Evolutionary conservation across 2,329 filamentous ascomycete species (phyloP).

Genomic region (Colletotrichum kahawae): DNA sequence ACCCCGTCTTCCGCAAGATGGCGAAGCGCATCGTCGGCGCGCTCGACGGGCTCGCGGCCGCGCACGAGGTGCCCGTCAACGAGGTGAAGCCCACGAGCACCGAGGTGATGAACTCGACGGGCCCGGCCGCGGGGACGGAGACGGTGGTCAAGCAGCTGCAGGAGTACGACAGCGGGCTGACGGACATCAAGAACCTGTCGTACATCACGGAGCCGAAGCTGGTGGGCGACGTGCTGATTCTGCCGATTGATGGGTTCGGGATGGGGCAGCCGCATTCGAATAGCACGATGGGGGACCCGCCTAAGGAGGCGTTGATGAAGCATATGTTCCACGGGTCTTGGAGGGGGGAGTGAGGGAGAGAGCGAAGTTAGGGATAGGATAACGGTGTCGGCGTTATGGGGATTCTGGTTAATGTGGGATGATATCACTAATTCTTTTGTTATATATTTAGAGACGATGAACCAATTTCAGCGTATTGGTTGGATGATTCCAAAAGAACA

Average conservation of each 20-base stretch:
- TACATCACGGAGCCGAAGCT: constrained; percentile 19
- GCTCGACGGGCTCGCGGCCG: constrained; percentile 21
- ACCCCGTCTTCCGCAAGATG: constrained; percentile 33
- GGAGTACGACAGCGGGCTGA: constrained; percentile 23
- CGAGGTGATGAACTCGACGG: constrained; percentile 36
- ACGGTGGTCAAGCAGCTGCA: constrained; percentile 32
- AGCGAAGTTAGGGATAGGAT: background rate
- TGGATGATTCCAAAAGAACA: background rate
- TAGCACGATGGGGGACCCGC: constrained; percentile 31
- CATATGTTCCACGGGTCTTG: constrained; percentile 26
- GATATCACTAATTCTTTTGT: background rate
- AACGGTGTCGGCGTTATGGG: background rate
- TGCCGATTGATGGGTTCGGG: constrained; percentile 32
- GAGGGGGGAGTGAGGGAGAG: background rate
- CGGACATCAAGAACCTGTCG: background rate
- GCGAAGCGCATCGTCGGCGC: constrained; percentile 26
- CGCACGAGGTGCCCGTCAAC: background rate
- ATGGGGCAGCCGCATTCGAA: constrained; percentile 32
- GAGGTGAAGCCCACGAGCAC: constrained; percentile 26
- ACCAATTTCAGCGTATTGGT: background rate
- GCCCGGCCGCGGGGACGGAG: constrained; percentile 35
- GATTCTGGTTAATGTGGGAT: background rate
- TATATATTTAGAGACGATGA: background rate
- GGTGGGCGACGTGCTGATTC: constrained; percentile 26
- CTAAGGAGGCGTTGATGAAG: constrained; percentile 29